Percentiles rank a stretch among this genome's conserved stretches.
phyloP scores from a whole-genome alignment of 2,329 filamentous ascomycete species.

The Epichloe uncinata region DNA sequence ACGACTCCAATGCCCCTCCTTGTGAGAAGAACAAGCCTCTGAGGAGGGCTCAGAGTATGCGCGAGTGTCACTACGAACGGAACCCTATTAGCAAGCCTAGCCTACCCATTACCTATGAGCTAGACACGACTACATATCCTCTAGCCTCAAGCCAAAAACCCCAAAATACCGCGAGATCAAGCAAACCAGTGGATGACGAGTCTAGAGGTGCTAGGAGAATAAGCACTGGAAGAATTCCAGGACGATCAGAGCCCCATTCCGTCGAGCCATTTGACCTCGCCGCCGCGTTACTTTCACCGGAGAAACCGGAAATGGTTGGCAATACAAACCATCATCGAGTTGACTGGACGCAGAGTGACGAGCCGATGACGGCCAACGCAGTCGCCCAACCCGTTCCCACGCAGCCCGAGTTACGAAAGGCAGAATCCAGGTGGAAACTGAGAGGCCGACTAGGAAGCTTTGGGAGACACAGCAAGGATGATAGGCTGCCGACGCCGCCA shows the following conservation, averaged over 20 bases:
- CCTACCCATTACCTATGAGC: constrained; percentile 23
- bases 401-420: constrained; percentile 25
- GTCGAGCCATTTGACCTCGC: constrained; percentile 2
- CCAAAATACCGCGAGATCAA: constrained; percentile 12
- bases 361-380: constrained; percentile 14
- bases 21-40: constrained; percentile 23
- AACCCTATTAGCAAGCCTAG: constrained; percentile 28
- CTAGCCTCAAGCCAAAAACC: constrained; percentile 19
- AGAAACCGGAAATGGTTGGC: constrained; percentile 1
- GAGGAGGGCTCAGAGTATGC: constrained; percentile 24
- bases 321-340: constrained; percentile 26
- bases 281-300: constrained; percentile 1
- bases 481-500: constrained; percentile 10
- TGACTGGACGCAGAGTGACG: constrained; percentile 48
- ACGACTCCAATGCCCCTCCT: constrained; percentile 17
- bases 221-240: constrained; percentile 25
- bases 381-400: neutral
- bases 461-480: constrained; percentile 15
- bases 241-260: constrained; percentile 7
- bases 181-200: constrained; percentile 5
- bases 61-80: constrained; percentile 25
- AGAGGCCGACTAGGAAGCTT: constrained; percentile 26
- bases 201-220: constrained; percentile 16
- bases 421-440: constrained; percentile 37
- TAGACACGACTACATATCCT: constrained; percentile 12